Conservation (phyloP, 306 rosid species). For the Acacia crassicarpa region DNA sequence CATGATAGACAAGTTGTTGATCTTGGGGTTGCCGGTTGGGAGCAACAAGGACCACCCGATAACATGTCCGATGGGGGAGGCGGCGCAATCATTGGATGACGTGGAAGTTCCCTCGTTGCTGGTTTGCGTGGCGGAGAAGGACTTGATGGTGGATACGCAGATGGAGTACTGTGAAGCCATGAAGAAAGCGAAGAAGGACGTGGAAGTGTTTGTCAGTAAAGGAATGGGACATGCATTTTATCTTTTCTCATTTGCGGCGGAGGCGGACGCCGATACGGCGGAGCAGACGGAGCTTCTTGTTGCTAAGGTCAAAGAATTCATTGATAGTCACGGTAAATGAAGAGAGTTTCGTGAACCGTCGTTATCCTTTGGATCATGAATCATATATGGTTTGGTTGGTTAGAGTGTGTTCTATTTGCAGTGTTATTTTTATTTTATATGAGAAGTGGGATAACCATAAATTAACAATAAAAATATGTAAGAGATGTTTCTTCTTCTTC, state of each 20-base stretch:
- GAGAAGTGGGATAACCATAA: not conserved
- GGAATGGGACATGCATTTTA: slow-evolving; percentile 62
- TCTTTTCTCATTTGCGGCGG: slow-evolving; percentile 50
- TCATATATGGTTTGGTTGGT: no score
- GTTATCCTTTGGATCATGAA: not conserved
- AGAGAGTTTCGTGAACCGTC: not conserved
- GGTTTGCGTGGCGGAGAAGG: slow-evolving; percentile 59
- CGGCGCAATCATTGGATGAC: slow-evolving; percentile 34
- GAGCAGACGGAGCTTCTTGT: slow-evolving; percentile 40
- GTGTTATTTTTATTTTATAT: no score
- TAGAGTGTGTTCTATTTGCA: no score
- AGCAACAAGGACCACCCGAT: slow-evolving; percentile 61
- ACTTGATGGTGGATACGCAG: slow-evolving; percentile 53
- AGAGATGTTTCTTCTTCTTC: not conserved
- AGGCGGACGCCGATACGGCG: slow-evolving; percentile 45
- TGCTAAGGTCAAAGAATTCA: slow-evolving; percentile 46
- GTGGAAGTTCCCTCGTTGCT: slow-evolving; percentile 58
- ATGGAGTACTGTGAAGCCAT: slow-evolving; percentile 65
- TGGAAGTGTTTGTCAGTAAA: slow-evolving; percentile 39
- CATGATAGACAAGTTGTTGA: slow-evolving; percentile 65
- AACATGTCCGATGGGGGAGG: slow-evolving; percentile 62
- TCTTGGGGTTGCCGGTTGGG: slow-evolving; percentile 51
- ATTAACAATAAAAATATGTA: not conserved
- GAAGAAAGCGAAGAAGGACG: slow-evolving; percentile 60
- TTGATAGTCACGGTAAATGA: slow-evolving; percentile 36